Percentiles rank a stretch among this genome's conserved stretches.
Evolutionary conservation across 176 grass and related monocot species (phyloP).

Genomic region (Triticum dicoccoides): DNA sequence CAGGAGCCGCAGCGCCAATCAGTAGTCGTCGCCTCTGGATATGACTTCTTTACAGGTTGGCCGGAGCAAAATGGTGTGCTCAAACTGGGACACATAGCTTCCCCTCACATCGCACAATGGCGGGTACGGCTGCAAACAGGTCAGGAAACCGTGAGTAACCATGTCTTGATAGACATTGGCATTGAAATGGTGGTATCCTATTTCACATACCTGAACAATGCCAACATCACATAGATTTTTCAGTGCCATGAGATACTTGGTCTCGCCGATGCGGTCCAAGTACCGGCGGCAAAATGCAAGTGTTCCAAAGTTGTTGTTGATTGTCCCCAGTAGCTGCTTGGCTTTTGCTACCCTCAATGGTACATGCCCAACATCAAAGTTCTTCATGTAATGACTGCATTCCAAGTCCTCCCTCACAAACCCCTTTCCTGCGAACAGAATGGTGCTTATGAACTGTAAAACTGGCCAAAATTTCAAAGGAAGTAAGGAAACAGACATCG

Average conservation of each 20-base stretch:
- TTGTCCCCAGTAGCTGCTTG: conserved; percentile 87
- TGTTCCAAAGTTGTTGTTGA: conserved; percentile 94
- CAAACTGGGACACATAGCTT: conserved; percentile 95
- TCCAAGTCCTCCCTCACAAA: conserved; percentile 92
- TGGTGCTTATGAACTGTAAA: not conserved
- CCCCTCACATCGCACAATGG: conserved; percentile 84
- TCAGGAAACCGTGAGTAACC: not conserved
- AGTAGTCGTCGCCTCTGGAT: conserved; percentile 87
- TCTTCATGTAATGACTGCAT: conserved; percentile 99
- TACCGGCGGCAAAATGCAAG: conserved; percentile 92
- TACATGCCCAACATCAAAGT: conserved; percentile 86
- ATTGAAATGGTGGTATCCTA: not conserved
- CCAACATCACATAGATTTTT: conserved; percentile 86
- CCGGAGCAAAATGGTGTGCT: conserved; percentile 93
- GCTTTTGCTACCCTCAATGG: conserved; percentile 81
- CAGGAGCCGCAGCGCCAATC: conserved; percentile 20
- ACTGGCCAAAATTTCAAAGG: not conserved
- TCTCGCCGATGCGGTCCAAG: conserved; percentile 88
- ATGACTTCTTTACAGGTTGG: conserved; percentile 98
- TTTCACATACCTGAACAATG: conserved; percentile 67
- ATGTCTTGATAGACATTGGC: not conserved
- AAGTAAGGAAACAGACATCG: not conserved
- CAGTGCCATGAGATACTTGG: conserved; percentile 94
- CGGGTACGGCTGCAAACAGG: conserved; percentile 66
- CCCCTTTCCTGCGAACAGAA: conserved; percentile 64